A percentile compares a stretch with the other conserved stretches of the same genome.
phyloP scores from a whole-genome alignment of 768 basidiomycete genomes.

The Guyanaporus albipodus region DNA sequence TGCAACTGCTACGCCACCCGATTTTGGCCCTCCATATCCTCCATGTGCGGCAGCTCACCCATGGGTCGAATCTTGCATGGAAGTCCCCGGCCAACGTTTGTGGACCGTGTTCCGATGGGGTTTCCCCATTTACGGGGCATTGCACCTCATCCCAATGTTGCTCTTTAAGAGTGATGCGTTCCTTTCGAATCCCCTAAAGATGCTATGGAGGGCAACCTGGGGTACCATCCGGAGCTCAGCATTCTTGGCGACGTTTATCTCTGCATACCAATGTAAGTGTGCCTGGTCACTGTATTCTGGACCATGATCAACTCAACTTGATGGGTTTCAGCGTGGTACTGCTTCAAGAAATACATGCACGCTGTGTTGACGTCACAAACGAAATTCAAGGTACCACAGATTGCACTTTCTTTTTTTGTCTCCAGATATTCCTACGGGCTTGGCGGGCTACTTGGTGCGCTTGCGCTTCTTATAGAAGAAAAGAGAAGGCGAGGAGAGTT shows the following conservation, averaged over 20 bases:
- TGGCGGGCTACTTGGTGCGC: conserved; percentile 66
- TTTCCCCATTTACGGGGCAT: conserved; percentile 77
- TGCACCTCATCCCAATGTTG: conserved; percentile 85
- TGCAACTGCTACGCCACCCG: conserved; percentile 28
- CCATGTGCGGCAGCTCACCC: conserved; percentile 82
- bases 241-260: conserved; percentile 81
- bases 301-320: background rate
- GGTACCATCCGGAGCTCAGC: conserved; percentile 83
- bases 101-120: conserved; percentile 82
- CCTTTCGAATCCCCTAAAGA: conserved; percentile 56
- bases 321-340: conserved; percentile 48
- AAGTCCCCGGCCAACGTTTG: conserved; percentile 54
- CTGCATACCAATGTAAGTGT: conserved; percentile 73
- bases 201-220: conserved; percentile 59
- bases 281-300: background rate
- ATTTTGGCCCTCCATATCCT: conserved; percentile 49
- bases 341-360: conserved; percentile 62
- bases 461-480: conserved; percentile 85
- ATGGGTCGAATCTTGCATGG: conserved; percentile 47
- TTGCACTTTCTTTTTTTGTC: conserved; percentile 52
- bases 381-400: conserved; percentile 37
- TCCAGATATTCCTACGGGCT: conserved; percentile 73
- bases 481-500: conserved; percentile 84
- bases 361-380: conserved; percentile 41
- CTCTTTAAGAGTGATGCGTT: conserved; percentile 75